Evolutionary conservation across 352 stramenopile species (phyloP), one percentile per base, ranked within the genome.

Genomic region (Phytophthora megakarya): DNA sequence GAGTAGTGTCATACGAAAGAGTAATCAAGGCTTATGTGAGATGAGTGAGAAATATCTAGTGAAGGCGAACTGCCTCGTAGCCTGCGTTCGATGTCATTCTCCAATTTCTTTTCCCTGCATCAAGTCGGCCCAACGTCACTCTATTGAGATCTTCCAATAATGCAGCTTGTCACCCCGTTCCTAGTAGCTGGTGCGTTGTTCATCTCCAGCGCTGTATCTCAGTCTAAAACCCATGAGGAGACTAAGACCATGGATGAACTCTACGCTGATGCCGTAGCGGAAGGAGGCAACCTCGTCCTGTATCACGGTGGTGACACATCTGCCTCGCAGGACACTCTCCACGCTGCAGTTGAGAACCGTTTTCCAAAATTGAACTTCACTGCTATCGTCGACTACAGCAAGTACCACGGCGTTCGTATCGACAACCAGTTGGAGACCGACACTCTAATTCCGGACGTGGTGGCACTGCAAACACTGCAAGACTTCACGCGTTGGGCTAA

Each of bases 291-390:
- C 12, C 73, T 86, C 40, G 66, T 81, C 19, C 22, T 76, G 8
- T 81, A 82, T 53, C 48, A 63, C 23, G 69, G 72, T 13, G 73
- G 70, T 13, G 73, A 84, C 37, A 70, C 51, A 11, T 39, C 66
- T 4, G 63, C 48, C 2, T 70, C 76, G 46, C 63, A 70, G 28
- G 40, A 68, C 28, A 28, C 11, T 6, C 22, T 72, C 4, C 43
- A 54, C 13, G 45, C 64, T 13, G 59, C 63, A 9, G 71, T 73
- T 42, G 21, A 23, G 0, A 49, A 49, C 0, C 53, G 70, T 4
- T 82, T 75, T 61, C 75, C 80, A n/a, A 49, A 77, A 13, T 66
- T 88, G 58, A 85, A 85, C 43, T 74, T 84, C 64, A 81, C 74
- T 18, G 38, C 79, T 8, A 19, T 30, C 26, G 26, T 32, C 26